phyloP scores from a whole-genome alignment of 495 filamentous ascomycete species.

The Haplographium delicatum region DNA sequence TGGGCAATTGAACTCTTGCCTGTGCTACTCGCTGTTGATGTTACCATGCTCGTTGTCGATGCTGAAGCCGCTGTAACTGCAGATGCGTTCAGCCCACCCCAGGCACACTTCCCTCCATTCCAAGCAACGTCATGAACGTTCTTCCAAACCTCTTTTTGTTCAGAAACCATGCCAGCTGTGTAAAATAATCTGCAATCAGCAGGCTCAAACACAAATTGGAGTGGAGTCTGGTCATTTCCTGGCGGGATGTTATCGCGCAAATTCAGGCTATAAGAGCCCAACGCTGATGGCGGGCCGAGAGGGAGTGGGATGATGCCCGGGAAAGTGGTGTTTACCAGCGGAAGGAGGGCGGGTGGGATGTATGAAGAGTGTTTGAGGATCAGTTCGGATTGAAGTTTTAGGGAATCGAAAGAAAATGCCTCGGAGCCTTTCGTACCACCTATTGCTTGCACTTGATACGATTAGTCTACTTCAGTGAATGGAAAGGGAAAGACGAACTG shows the following conservation, averaged over 20 bases:
- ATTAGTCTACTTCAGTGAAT: background rate
- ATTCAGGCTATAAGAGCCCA: constrained; percentile 31
- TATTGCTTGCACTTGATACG: constrained; percentile 29
- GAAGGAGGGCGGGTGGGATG: constrained; percentile 18
- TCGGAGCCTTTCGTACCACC: constrained; percentile 1
- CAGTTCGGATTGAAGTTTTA: background rate
- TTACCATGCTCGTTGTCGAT: no score
- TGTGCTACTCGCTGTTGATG: no score
- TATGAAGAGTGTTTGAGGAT: constrained; percentile 9
- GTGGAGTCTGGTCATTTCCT: constrained; percentile 28
- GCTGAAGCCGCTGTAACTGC: no score
- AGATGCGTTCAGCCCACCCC: no score
- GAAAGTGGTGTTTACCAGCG: constrained; percentile 16
- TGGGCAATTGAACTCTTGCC: no score
- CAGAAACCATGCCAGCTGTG: constrained; percentile 36
- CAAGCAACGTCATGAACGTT: constrained; percentile 25
- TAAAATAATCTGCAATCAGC: constrained; percentile 52
- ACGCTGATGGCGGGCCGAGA: constrained; percentile 19
- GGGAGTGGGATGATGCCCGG: constrained; percentile 15
- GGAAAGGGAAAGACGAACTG: constrained; percentile 6
- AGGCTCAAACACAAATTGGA: constrained; percentile 49
- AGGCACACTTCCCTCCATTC: constrained; percentile 10
- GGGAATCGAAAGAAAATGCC: background rate
- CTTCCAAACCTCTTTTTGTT: constrained; percentile 39
- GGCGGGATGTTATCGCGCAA: constrained; percentile 34